Percentiles rank a stretch among this genome's conserved stretches.
These are phyloP conservation scores for Alternaria burnsii DNA, from an alignment of 2,329 filamentous ascomycete species.

Conservation along the genomic window DNA sequence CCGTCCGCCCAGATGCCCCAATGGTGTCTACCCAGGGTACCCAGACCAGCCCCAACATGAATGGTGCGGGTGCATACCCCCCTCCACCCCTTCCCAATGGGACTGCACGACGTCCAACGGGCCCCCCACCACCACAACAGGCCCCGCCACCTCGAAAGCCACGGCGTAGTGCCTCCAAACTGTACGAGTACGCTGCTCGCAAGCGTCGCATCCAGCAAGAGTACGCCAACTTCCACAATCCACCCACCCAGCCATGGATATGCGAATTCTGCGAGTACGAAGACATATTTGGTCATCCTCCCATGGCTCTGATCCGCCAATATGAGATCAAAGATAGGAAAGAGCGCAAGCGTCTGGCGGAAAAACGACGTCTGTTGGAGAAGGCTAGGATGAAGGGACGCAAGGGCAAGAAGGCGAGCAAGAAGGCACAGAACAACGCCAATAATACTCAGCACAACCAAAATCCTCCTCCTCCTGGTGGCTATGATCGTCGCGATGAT, in stretches of 20 bases:
- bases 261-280: conserved; percentile 99
- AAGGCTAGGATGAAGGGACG: conserved; percentile 94
- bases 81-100: conserved; percentile 34
- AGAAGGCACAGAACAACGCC: conserved; percentile 58
- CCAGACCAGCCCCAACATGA: conserved; percentile 64
- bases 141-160: conserved; percentile 67
- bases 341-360: conserved; percentile 82
- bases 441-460: conserved; percentile 44
- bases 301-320: conserved; percentile 82
- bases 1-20: conserved; percentile 45
- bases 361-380: conserved; percentile 83
- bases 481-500: conserved; percentile 45
- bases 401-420: conserved; percentile 85
- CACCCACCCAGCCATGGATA: conserved; percentile 88
- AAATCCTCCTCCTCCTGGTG: conserved; percentile 37
- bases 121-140: conserved; percentile 51
- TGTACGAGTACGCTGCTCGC: conserved; percentile 77
- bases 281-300: conserved; percentile 88
- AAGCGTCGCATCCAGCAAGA: conserved; percentile 80
- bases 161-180: conserved; percentile 69
- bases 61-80: conserved; percentile 40
- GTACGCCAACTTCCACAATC: conserved; percentile 77
- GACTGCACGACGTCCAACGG: conserved; percentile 48
- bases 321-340: conserved; percentile 96
- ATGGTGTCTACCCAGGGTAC: conserved; percentile 62